Evolutionary conservation across 2,329 filamentous ascomycete genomes (phyloP), one percentile per base, ranked within the genome.

Genomic region (Microsporum ferrugineum): DNA sequence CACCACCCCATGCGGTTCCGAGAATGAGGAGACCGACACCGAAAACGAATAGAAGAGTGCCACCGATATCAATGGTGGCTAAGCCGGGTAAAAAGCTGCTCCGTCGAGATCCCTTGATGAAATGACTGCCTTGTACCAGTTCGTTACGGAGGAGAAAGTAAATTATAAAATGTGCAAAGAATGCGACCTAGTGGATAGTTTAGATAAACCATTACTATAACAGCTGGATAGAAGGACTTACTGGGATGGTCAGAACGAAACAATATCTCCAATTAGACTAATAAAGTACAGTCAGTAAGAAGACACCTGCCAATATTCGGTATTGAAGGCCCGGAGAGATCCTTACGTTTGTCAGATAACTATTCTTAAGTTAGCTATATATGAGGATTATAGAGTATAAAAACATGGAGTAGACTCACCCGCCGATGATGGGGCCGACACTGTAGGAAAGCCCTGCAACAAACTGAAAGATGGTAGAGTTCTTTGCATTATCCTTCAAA

Each of bases 201-300:
- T 41, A 79, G 31, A 27, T 83, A 72, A 12, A 77, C 78, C 8
- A 78, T 66, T 17, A 14, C 33, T 2, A 36, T 2, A 17, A 34
- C 12, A 36, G 10, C 27, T 47, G 5, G 43, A 14, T 39, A 31
- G 53, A 12, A 31, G 31, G n/a, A 31, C 75, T 75, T 60, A 85
- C 76, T 0, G 83, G 83, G n/a, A 85, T 75, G 63, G 82, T 83
- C 60, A 87, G 79, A 41, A 79, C 83, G 68, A 88, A 88, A 67
- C 83, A 85, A 79, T 86, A 88, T 57, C 84, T 75, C 85, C 85
- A 88, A 64, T 77, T 79, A 2, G 77, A 71, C 69, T 71, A 41
- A n/a, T 10, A 39, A 76, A 23, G 6, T 23, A 27, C 27, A 27
- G 23, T 29, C 72, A 23, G 81, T 81, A 10, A 84, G 74, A 62